Evolutionary conservation across 2,329 filamentous ascomycete species (phyloP), one percentile per base, ranked within the genome.

Genomic region (Chaetomiaceae sp.): DNA sequence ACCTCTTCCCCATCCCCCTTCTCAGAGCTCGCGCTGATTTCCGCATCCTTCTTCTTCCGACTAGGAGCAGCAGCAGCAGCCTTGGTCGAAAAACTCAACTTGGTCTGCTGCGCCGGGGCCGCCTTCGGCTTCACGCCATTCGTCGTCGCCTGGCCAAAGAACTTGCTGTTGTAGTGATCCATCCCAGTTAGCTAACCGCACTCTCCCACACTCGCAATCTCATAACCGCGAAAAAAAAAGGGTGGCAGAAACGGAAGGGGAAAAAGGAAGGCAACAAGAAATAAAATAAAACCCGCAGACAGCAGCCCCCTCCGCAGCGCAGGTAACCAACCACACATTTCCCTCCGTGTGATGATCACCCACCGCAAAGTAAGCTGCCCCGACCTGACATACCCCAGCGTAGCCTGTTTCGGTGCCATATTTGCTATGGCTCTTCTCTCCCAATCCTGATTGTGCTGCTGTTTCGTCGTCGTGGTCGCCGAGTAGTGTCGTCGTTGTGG

Each of bases 311-410:
- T n/a, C n/a, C n/a, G n/a, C n/a, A n/a, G n/a, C n/a, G n/a, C n/a
- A n/a, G n/a, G n/a, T n/a, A n/a, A n/a, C n/a, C n/a, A n/a, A n/a
- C n/a, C n/a, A n/a, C n/a, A n/a, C n/a, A n/a, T n/a, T n/a, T n/a
- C n/a, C n/a, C n/a, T n/a, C n/a, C n/a, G n/a, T n/a, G n/a, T n/a
- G n/a, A n/a, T n/a, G 25, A 43, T 8, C 31, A 21, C 73, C 70
- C 81, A 90, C 87, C 84, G 80, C 68, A 92, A 72, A 61, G 84
- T 89, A 65, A 78, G 81, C 74, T 92, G 87, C 58, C 77, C 76
- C 62, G 83, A 73, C 70, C 81, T 85, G 56, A 92, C 89, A 73
- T 93, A 95, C 90, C 88, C 88, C 68, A 95, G 73, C 55, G 87
- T 95, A 63, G 87, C 83, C 72, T 95, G 89, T 67, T 88, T 90